Percentiles rank a stretch among this genome's conserved stretches.
Evolutionary conservation across 2,329 filamentous ascomycete genomes (phyloP).

Genomic region (Cercospora sp.): DNA sequence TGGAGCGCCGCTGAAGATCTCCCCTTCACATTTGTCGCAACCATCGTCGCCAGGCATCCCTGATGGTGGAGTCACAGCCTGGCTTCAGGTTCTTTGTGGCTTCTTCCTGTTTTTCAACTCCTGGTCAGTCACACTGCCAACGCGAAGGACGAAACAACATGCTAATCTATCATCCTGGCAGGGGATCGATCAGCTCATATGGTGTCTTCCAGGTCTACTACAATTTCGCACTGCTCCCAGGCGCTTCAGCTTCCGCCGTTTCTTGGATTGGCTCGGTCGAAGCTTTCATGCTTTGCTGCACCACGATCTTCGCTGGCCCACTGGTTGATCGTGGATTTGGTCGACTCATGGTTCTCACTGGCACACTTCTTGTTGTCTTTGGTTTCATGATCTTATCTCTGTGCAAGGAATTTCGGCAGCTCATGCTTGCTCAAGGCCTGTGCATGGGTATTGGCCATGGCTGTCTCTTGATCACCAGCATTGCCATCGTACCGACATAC

Average conservation of each 20-base stretch:
- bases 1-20: constrained; percentile 28
- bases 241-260: constrained; percentile 32
- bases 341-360: constrained; percentile 42
- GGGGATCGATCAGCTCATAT: constrained; percentile 40
- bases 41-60: constrained; percentile 34
- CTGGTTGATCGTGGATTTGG: constrained; percentile 53
- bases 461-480: constrained; percentile 61
- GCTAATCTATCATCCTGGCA: neutral
- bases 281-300: constrained; percentile 51
- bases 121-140: constrained; percentile 26
- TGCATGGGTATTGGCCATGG: constrained; percentile 46
- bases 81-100: constrained; percentile 48
- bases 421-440: constrained; percentile 55
- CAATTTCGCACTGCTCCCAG: constrained; percentile 39
- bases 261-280: constrained; percentile 54
- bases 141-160: neutral
- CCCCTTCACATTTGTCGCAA: constrained; percentile 26
- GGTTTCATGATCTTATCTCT: constrained; percentile 54
- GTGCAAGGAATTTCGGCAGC: constrained; percentile 51
- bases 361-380: constrained; percentile 45
- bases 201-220: constrained; percentile 52
- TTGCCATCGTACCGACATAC: constrained; percentile 66
- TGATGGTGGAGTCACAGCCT: constrained; percentile 47
- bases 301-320: constrained; percentile 52
- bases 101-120: constrained; percentile 52